Percentiles rank a stretch among this genome's conserved stretches.
Conservation (phyloP, 2,329 filamentous ascomycete genomes). For the Penicillium sp. region DNA sequence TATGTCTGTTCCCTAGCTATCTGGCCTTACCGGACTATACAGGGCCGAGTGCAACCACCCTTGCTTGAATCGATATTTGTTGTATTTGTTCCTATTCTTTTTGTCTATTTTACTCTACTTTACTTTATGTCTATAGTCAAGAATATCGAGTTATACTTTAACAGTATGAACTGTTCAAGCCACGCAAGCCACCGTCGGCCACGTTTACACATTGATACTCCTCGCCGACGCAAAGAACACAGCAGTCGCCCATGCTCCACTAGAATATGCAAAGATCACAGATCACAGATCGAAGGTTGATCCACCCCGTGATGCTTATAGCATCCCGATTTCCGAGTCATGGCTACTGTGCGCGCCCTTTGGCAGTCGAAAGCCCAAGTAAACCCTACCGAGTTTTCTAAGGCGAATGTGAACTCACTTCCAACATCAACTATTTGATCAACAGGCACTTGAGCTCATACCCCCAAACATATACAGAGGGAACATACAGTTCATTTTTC, state of each 20-base stretch:
- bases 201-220: background rate
- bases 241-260: background rate
- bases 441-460: no score
- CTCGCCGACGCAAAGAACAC: background rate
- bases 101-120: background rate
- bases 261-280: background rate
- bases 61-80: background rate
- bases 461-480: no score
- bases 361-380: conserved; percentile 35
- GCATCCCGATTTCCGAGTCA: background rate
- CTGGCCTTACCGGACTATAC: background rate
- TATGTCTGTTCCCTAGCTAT: background rate
- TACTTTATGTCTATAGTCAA: background rate
- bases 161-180: background rate
- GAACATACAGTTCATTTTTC: no score
- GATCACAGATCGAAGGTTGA: background rate
- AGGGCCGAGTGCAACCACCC: background rate
- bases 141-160: background rate
- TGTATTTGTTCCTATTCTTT: background rate
- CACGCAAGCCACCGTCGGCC: background rate
- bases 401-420: no score
- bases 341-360: conserved; percentile 21
- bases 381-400: conserved; percentile 7
- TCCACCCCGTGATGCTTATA: background rate
- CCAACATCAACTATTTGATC: no score